Evolutionary conservation across 257 asterid genomes (phyloP), one percentile per base, ranked within the genome.

Genomic region (Catharanthus roseus): DNA sequence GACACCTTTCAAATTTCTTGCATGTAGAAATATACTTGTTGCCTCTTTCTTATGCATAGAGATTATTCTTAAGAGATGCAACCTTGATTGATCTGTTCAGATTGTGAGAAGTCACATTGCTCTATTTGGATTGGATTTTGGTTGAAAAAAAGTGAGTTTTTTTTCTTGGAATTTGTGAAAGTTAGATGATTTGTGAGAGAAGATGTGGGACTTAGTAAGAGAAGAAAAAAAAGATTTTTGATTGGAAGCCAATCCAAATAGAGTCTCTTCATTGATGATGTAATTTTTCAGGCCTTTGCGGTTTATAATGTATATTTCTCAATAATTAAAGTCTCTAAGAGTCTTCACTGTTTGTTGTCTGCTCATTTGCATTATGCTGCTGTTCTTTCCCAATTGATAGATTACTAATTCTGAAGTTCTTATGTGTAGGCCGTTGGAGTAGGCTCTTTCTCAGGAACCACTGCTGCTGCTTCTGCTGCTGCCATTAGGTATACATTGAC

Each of bases 381-480:
- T 12, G 31, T 62, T 75, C 70, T 73, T 63, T 71, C 62, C 42
- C 64, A 77, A 39, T 45, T 23, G 11, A 26, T 34, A n/a, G 69
- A 44, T 34, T 79, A 72, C 69, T 69, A 74, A 86, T 72, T 49
- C 58, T 64, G 76, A 65, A 47, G 39, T 73, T 79, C 51, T 61
- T 63, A 68, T 54, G 60, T 87, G 72, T 78, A 93, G 99, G 99
- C 99, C 58, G 96, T 91, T 79, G 99, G 97, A 69, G 87, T 89
- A 68, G 96, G 95, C 74, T 91, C 97, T 61, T 87, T 93, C 71
- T 86, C 96, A 51, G 99, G 99, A 82, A 86, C 96, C 77, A 79
- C 91, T 51, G 96, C 92, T 50, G 98, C 98, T 55, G 96, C 96
- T 49, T 84, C 97, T 75, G 97, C 99, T 69, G 96, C 96, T 81